These are phyloP conservation scores for Ilex paraguariensis DNA, from an alignment of 305 asterid genomes.

Conservation along the genomic window DNA sequence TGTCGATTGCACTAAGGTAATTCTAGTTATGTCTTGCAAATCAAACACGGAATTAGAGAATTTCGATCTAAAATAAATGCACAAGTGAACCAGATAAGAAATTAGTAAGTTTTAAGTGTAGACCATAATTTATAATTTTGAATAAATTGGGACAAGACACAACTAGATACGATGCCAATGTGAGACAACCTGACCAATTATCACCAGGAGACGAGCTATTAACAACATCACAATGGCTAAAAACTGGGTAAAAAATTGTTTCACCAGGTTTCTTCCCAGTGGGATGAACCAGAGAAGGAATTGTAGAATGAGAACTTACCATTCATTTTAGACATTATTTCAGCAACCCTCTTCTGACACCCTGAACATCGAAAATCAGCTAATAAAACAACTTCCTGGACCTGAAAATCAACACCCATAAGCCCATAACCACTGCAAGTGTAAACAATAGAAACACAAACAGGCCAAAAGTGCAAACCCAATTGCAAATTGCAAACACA, in stretches of 20 bases:
- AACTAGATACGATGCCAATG: background rate
- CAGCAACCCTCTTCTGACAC: slow-evolving; percentile 1
- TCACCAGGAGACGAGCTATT: background rate
- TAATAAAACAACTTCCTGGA: slow-evolving; percentile 3
- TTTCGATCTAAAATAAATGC: no score
- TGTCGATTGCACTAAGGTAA: no score
- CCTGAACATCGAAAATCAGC: background rate
- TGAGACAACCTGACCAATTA: background rate
- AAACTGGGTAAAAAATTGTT: background rate
- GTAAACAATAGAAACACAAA: background rate
- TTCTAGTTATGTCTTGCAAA: no score
- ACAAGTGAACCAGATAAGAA: no score
- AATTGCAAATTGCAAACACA: background rate
- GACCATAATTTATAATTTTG: no score
- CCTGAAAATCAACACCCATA: background rate
- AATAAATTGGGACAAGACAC: background rate
- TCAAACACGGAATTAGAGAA: no score
- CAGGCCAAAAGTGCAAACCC: background rate
- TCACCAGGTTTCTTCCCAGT: background rate
- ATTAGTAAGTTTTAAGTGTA: no score
- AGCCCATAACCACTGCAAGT: background rate
- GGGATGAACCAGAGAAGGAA: background rate
- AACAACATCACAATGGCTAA: background rate
- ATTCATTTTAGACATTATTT: slow-evolving; percentile 2
- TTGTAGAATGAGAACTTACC: background rate